These are phyloP conservation scores for Pleoardoris graminearum DNA, from an alignment of 2,329 filamentous ascomycete species.

Conservation along the genomic window DNA sequence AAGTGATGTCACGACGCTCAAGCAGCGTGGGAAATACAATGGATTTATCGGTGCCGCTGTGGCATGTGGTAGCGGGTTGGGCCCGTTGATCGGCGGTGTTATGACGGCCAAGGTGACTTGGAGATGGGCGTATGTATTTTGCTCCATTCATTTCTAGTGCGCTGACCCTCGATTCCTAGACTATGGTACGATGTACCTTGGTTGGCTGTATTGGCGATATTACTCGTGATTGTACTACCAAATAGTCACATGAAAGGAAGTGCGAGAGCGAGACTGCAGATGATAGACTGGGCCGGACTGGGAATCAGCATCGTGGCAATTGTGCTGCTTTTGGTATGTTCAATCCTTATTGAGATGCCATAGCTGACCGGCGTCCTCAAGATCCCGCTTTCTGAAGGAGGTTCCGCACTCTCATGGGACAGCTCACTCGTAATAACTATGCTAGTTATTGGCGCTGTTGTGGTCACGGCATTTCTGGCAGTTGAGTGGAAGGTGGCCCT, in stretches of 20 bases:
- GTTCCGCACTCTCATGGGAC: slow-evolving; percentile 59
- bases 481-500: slow-evolving; percentile 60
- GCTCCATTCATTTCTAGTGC: slow-evolving; percentile 62
- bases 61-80: slow-evolving; percentile 37
- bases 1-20: slow-evolving; percentile 37
- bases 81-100: slow-evolving; percentile 70
- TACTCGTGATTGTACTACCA: too few relatives aligned
- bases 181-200: too few relatives aligned
- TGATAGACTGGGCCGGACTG: slow-evolving; percentile 49
- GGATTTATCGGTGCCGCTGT: slow-evolving; percentile 19
- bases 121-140: slow-evolving; percentile 69
- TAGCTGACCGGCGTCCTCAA: too few relatives aligned
- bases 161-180: too few relatives aligned
- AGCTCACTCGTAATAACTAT: slow-evolving; percentile 62
- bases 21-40: background rate
- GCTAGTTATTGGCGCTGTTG: slow-evolving; percentile 55
- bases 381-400: slow-evolving; percentile 66
- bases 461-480: slow-evolving; percentile 54
- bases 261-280: slow-evolving; percentile 12
- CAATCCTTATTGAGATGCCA: too few relatives aligned
- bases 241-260: slow-evolving; percentile 13
- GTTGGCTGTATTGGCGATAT: too few relatives aligned
- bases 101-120: slow-evolving; percentile 72
- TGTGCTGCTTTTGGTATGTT: slow-evolving; percentile 63
- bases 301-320: slow-evolving; percentile 33